phyloP scores from a whole-genome alignment of 2,329 filamentous ascomycete genomes.

The Fusarium neocosmosporiellum region DNA sequence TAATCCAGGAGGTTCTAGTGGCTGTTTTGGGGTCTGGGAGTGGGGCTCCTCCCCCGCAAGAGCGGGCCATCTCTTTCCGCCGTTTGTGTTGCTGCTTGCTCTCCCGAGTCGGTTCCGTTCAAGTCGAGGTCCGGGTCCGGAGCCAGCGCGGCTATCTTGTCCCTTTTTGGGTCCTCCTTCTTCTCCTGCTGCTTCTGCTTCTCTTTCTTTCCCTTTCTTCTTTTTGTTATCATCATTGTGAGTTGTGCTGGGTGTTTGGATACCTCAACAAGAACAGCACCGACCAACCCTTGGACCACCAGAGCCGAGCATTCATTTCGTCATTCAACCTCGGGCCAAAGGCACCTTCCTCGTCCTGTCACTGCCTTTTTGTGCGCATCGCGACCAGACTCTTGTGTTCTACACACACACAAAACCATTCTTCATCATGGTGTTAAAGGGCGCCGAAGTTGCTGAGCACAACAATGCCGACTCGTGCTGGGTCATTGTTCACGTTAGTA shows the following conservation, averaged over 20 bases:
- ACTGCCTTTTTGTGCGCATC: not conserved
- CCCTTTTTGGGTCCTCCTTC: not conserved
- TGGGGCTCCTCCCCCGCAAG: slow-evolving; percentile 28
- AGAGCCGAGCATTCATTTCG: slow-evolving; percentile 10
- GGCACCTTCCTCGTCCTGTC: slow-evolving; percentile 13
- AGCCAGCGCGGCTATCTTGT: not conserved
- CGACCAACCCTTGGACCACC: not conserved
- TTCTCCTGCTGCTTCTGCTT: not conserved
- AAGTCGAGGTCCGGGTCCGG: slow-evolving; percentile 21
- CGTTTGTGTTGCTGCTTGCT: not conserved
- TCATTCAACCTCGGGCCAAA: slow-evolving; percentile 39
- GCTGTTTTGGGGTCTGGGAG: slow-evolving; percentile 8
- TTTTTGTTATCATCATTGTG: not conserved
- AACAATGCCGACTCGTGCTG: slow-evolving; percentile 86
- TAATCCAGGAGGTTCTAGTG: slow-evolving; percentile 40
- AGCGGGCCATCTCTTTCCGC: not conserved
- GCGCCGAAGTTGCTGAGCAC: slow-evolving; percentile 73
- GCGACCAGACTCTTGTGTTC: not conserved
- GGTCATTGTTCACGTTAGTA: slow-evolving; percentile 83
- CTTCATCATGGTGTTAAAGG: slow-evolving; percentile 58
- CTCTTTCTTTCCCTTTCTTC: not conserved
- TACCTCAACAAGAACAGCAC: not conserved
- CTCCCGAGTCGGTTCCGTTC: slow-evolving; percentile 29
- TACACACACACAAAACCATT: not conserved
- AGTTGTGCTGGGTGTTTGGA: not conserved